Base-by-base conservation (phyloP, 148 eudicot genomes). In the Amaranthus palmeri region DNA sequence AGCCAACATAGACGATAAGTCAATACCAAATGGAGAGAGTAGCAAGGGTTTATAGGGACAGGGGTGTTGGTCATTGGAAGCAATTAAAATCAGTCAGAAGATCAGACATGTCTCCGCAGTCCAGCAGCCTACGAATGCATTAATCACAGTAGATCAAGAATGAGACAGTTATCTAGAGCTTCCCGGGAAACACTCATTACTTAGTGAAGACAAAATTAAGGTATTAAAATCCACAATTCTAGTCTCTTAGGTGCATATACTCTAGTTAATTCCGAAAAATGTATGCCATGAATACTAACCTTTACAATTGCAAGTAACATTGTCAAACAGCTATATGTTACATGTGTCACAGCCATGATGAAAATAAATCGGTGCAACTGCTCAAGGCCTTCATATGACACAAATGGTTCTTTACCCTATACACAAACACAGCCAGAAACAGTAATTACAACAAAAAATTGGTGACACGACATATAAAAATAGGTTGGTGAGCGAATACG, bases 261-360 rank as follows among this genome's bases (percentile, higher is more conserved):
- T 17, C 60, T 25, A 3, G 13, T 54, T 4, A 50, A 7, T 63
- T 54, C 51, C 43, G 67, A 3, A 63, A 3, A 54, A 4, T 10
- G 11, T 48, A 72, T 52, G 60, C 2, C 18, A 72, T 11, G 68
- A 49, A 59, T 41, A 54, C 14, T 58, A 70, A 95, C 99, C 99
- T 95, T 91, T 54, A 95, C 93, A 68, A 95, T 86, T 52, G 99
- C 99, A 60, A 95, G 89, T 88, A 95, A 81, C 99, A 95, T 95
- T 67, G 99, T 89, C 68, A 95, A 86, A 84, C 97, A 95, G 83
- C 99, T 95, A 78, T 95, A 95, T 75, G 97, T 84, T 75, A 95
- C 83, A 83, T 95, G 99, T 61, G 99, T 95, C 78, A 91, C 81
- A 5, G 99, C 99, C 97, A 95, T 95, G 79, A 95, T 88, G 87